Evolutionary conservation across 2,329 filamentous ascomycete species (phyloP).

Genomic region (Xylaria sp.): DNA sequence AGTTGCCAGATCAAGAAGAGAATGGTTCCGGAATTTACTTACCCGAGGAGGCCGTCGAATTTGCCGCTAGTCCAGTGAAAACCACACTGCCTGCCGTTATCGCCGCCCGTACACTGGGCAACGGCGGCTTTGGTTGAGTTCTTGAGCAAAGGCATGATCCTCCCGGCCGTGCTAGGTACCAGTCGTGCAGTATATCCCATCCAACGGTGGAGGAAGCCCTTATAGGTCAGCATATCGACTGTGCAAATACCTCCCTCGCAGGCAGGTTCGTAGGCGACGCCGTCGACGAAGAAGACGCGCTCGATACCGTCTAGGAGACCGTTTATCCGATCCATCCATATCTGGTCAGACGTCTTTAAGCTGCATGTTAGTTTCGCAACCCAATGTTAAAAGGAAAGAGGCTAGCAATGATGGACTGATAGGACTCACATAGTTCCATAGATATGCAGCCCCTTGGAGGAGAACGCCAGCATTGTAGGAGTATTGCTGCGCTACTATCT

Average conservation of each 20-base stretch:
- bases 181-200: constrained; percentile 53
- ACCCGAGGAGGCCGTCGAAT: constrained; percentile 57
- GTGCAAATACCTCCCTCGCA: constrained; percentile 65
- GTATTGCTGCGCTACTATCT: constrained; percentile 60
- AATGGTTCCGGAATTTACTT: background rate
- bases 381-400: background rate
- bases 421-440: constrained; percentile 55
- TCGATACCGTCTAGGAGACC: constrained; percentile 59
- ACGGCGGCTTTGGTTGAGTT: constrained; percentile 55
- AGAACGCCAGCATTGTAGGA: constrained; percentile 62
- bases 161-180: constrained; percentile 51
- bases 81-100: constrained; percentile 58
- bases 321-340: constrained; percentile 59
- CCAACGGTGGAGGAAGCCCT: constrained; percentile 67
- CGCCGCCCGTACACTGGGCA: constrained; percentile 48
- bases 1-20: background rate
- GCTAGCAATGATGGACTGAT: background rate
- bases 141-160: constrained; percentile 51
- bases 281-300: constrained; percentile 60
- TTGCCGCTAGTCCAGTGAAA: constrained; percentile 58
- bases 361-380: constrained; percentile 1
- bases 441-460: constrained; percentile 55
- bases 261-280: constrained; percentile 62
- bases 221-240: constrained; percentile 66
- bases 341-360: constrained; percentile 44